Base-by-base conservation (phyloP, 1,139 yeast species). In the Yamadazyma sp. region DNA sequence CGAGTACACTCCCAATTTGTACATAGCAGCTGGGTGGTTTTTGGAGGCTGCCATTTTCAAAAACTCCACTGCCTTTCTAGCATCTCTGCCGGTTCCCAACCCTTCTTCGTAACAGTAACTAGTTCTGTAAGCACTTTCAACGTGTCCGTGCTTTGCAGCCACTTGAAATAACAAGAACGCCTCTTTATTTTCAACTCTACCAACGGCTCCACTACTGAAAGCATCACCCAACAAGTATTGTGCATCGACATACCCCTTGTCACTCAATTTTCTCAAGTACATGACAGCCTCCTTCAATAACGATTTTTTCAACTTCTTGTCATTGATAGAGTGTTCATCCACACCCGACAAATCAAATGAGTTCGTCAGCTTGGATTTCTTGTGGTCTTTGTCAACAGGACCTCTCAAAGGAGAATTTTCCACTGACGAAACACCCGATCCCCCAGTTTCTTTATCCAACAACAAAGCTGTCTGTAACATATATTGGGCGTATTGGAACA, bases 21-120 rank as follows among this genome's bases (percentile, higher is more conserved):
- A 85, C 95, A 90, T 88, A 4, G 97, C 96, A 11, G 96, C 92
- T 0, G 97, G 89, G 58, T 92, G 98, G 55, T 87, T 87, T 54
- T 85, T 84, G 21, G 90, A 76, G 0, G 97, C 96, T 0, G 97
- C 96, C 60, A 83, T 83, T 55, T 86, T 84, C 45, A 88, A 67
- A 59, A 83, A 89, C 48, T 87, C 95, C 10, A 88, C 67, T 1
- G 95, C 92, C 53, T 88, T 83, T 41, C 95, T 75, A 1, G 95
- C 81, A 59, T 92, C 97, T 52, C 95, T 77, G 13, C 89, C 82
- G 6, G 94, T 86, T 5, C 98, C 98, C 62, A 90, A 70, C 6
- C 97, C 97, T 63, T 88, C 95, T 61, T 90, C 96, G 51, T 82
- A 86, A 60, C 97, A 90, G 44, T 86, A 77, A 0, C 97, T 88